Conservation (phyloP, 306 rosid species). For the Fragaria vesca region DNA sequence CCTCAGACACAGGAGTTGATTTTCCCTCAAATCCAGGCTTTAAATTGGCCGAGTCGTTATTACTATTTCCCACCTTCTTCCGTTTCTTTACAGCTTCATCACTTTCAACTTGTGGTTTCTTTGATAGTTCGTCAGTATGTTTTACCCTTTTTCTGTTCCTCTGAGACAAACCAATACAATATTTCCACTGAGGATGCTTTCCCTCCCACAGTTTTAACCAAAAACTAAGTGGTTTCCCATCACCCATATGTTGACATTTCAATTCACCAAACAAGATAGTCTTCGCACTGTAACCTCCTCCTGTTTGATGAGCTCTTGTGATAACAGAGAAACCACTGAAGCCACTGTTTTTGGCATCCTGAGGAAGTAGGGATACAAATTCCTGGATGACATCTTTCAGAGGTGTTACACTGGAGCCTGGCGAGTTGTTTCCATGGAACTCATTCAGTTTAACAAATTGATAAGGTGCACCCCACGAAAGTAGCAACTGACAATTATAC, state of each 20-base stretch:
- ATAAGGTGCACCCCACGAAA: slow-evolving; percentile 78
- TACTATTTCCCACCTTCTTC: slow-evolving; percentile 45
- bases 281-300: slow-evolving; percentile 44
- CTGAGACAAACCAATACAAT: slow-evolving; percentile 45
- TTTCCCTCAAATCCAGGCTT: slow-evolving; percentile 45
- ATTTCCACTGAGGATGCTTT: slow-evolving; percentile 72
- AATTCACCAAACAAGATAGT: slow-evolving; percentile 53
- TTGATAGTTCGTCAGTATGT: slow-evolving; percentile 33
- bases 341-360: slow-evolving; percentile 40
- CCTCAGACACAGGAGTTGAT: slow-evolving; percentile 31
- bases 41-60: slow-evolving; percentile 29
- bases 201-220: slow-evolving; percentile 74
- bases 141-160: slow-evolving; percentile 71
- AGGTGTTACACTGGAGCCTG: slow-evolving; percentile 26
- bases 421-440: slow-evolving; percentile 45
- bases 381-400: slow-evolving; percentile 48
- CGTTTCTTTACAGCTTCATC: slow-evolving; percentile 56
- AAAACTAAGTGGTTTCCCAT: slow-evolving; percentile 51
- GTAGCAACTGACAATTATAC: slow-evolving; percentile 49
- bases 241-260: slow-evolving; percentile 35
- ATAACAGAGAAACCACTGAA: slow-evolving; percentile 40
- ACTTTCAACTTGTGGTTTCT: slow-evolving; percentile 34
- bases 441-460: slow-evolving; percentile 57
- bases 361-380: slow-evolving; percentile 49
- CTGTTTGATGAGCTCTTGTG: slow-evolving; percentile 57